These are phyloP conservation scores for Oryza glumipatula DNA, from an alignment of 176 grass and related monocot species.

Conservation along the genomic window DNA sequence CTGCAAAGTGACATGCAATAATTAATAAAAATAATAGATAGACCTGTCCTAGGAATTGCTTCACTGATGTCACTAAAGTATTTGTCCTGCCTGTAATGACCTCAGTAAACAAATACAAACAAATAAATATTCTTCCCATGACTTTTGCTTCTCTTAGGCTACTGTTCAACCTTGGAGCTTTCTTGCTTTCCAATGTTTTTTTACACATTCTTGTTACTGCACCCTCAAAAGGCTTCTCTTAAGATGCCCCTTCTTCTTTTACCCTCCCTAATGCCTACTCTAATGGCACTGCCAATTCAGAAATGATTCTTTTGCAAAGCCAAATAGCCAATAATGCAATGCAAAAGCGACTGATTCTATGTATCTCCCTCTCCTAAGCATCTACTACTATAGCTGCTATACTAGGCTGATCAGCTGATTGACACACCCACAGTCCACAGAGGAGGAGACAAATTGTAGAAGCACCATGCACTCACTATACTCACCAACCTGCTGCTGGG, in stretches of 20 bases:
- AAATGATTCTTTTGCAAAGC: not conserved
- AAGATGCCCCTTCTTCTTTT: conserved; percentile 8
- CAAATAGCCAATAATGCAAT: not conserved
- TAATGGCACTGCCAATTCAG: conserved; percentile 1
- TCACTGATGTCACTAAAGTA: not conserved
- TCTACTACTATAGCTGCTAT: not conserved
- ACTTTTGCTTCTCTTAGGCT: not conserved
- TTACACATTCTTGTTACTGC: not conserved
- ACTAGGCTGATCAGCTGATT: not conserved
- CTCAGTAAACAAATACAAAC: not conserved
- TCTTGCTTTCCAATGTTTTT: not conserved
- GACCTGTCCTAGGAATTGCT: not conserved
- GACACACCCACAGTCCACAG: not conserved
- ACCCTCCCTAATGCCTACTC: not conserved
- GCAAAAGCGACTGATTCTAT: not conserved
- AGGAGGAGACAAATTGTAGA: not conserved
- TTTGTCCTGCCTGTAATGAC: not conserved
- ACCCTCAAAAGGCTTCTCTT: conserved; percentile 15
- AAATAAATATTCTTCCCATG: not conserved
- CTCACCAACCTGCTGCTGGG: not conserved
- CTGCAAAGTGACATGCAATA: not conserved
- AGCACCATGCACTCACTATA: not conserved
- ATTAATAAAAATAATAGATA: conserved; percentile 6
- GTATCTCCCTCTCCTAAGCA: not conserved
- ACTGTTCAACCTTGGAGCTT: not conserved